These are phyloP conservation scores for Russula sp. DNA, from an alignment of 768 basidiomycete genomes.

Conservation along the genomic window DNA sequence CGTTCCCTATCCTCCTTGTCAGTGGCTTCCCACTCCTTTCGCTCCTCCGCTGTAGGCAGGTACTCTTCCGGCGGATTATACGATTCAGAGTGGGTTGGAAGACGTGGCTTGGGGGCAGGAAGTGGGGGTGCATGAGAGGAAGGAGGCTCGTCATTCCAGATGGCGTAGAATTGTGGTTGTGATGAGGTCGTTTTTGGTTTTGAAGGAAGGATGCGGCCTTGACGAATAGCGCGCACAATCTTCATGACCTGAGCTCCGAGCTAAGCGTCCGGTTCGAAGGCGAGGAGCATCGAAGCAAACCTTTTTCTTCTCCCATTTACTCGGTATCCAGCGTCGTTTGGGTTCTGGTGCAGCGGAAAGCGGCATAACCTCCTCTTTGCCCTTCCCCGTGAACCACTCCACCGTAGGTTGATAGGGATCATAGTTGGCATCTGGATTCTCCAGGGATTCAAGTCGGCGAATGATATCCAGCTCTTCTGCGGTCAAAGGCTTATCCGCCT, in stretches of 20 bases:
- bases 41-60: slow-evolving; percentile 78
- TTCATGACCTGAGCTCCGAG: slow-evolving; percentile 77
- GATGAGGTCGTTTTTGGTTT: slow-evolving; percentile 71
- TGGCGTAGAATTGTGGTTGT: slow-evolving; percentile 69
- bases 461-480: slow-evolving; percentile 94
- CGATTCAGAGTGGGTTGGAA: slow-evolving; percentile 93
- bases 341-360: slow-evolving; percentile 88
- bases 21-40: slow-evolving; percentile 70
- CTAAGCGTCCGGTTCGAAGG: not conserved
- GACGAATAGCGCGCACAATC: slow-evolving; percentile 96
- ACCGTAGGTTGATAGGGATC: slow-evolving; percentile 91
- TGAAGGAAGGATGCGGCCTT: slow-evolving; percentile 88
- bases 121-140: slow-evolving; percentile 82
- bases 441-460: slow-evolving; percentile 78
- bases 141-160: slow-evolving; percentile 78
- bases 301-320: slow-evolving; percentile 99
- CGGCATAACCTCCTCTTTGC: slow-evolving; percentile 93
- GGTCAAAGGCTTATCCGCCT: slow-evolving; percentile 80
- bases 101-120: slow-evolving; percentile 84
- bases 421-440: slow-evolving; percentile 86
- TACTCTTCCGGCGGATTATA: slow-evolving; percentile 99
- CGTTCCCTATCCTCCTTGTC: slow-evolving; percentile 88
- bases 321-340: slow-evolving; percentile 93
- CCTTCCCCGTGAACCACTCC: slow-evolving; percentile 97
- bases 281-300: slow-evolving; percentile 34